Evolutionary conservation across 2,329 filamentous ascomycete species (phyloP).

Genomic region (Fusarium sp.): DNA sequence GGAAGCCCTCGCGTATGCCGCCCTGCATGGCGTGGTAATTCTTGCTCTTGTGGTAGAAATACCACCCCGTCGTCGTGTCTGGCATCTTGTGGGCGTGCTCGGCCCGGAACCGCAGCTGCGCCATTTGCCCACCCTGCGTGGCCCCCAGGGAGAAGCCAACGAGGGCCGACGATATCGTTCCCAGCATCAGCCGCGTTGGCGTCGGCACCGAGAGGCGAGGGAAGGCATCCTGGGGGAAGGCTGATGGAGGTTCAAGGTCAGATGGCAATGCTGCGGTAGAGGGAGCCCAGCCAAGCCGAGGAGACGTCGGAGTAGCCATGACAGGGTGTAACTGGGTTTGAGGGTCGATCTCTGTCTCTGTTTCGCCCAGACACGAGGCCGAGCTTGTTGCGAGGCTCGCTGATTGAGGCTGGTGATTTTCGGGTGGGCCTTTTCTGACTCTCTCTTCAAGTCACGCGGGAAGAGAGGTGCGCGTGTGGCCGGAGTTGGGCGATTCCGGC

Average conservation of each 20-base stretch:
- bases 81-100: slow-evolving; percentile 97
- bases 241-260: slow-evolving; percentile 22
- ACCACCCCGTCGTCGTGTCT: slow-evolving; percentile 86
- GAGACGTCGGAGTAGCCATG: slow-evolving; percentile 20
- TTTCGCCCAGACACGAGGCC: not conserved
- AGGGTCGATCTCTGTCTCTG: not conserved
- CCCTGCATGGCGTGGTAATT: slow-evolving; percentile 88
- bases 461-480: slow-evolving; percentile 9
- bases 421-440: slow-evolving; percentile 23
- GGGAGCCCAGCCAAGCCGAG: slow-evolving; percentile 30
- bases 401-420: slow-evolving; percentile 21
- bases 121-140: slow-evolving; percentile 76
- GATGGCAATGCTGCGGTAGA: slow-evolving; percentile 22
- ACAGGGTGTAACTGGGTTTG: not conserved
- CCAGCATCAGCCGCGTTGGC: slow-evolving; percentile 72
- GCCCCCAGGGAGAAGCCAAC: slow-evolving; percentile 78
- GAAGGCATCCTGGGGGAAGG: slow-evolving; percentile 43
- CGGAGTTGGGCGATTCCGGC: slow-evolving; percentile 29
- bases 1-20: slow-evolving; percentile 80
- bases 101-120: slow-evolving; percentile 87
- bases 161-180: slow-evolving; percentile 70
- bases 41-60: slow-evolving; percentile 98
- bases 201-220: slow-evolving; percentile 72
- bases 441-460: slow-evolving; percentile 25
- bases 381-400: slow-evolving; percentile 34